phyloP scores from a whole-genome alignment of 768 basidiomycete species.

The Tubosaeta sp. region DNA sequence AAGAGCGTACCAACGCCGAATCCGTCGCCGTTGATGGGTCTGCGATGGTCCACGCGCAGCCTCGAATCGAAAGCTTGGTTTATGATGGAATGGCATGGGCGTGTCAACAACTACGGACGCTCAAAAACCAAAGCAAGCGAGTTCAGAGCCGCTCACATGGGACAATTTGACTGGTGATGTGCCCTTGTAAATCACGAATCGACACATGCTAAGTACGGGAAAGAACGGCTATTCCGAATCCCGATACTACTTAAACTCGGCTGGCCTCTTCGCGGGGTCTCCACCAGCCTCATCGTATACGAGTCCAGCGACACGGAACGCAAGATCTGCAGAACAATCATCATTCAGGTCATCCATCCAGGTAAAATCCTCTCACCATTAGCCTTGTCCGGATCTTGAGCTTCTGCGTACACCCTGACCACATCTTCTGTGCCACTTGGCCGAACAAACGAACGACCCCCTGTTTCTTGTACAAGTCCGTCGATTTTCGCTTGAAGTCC shows the following conservation, averaged over 20 bases:
- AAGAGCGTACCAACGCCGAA: constrained; percentile 81
- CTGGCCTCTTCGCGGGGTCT: constrained; percentile 71
- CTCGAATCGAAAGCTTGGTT: constrained; percentile 97
- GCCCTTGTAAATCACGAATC: constrained; percentile 94
- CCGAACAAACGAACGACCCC: constrained; percentile 89
- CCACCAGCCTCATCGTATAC: constrained; percentile 82
- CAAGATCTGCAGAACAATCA: constrained; percentile 56
- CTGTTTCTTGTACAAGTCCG: constrained; percentile 73
- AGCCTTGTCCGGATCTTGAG: constrained; percentile 63
- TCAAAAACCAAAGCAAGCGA: background rate
- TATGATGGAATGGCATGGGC: constrained; percentile 93
- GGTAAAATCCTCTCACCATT: constrained; percentile 57
- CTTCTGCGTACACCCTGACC: constrained; percentile 96
- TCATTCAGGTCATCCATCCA: background rate
- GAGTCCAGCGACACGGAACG: constrained; percentile 78
- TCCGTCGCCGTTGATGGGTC: constrained; percentile 94
- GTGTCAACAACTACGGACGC: constrained; percentile 68
- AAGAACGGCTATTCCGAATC: background rate
- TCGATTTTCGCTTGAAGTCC: constrained; percentile 83
- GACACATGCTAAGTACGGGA: constrained; percentile 53
- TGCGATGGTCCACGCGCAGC: constrained; percentile 70
- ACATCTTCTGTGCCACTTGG: constrained; percentile 99
- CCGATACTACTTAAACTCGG: constrained; percentile 54
- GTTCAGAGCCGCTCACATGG: constrained; percentile 48
- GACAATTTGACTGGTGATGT: constrained; percentile 89